Evolutionary conservation across 768 basidiomycete species (phyloP), one percentile per base, ranked within the genome.

Genomic region (Hirschioporus abietinus): DNA sequence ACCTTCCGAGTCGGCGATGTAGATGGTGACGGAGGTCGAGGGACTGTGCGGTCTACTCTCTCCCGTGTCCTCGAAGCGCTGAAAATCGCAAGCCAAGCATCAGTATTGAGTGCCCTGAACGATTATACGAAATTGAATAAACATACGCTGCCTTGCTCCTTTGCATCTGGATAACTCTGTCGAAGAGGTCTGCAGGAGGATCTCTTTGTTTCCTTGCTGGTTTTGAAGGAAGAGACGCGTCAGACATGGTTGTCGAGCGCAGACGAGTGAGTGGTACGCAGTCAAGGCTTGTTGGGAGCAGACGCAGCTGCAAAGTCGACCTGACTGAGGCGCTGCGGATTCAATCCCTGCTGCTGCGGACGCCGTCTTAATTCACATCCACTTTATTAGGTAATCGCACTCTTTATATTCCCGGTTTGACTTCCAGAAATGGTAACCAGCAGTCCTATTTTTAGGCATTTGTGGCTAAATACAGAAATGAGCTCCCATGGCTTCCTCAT

Each of bases 61-160:
- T 52, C 42, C 42, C 42, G 42, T 15, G 42, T 52, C 20, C 42
- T 52, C 42, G 42, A 52, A 20, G 42, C 42, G 42, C 42, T 52
- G 42, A 52, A 52, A 52, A 1, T 3, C 42, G 20, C 20, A 52
- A 52, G 42, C 42, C n/a, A 52, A 52, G 42, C 42, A 52, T 52
- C 42, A 52, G 42, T 52, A 52, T 52, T 20, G 15, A 52, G 42
- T 52, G 42, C 20, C 42, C 20, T 30, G 30, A 8, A 30, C 30
- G 17, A 61, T 61, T 9, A 25, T 5, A 61, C 20, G 20, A 23
- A 26, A 4, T 24, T 15, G 23, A 24, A 61, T 18, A 61, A 12
- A 61, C 60, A 15, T 15, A 61, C 60, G 60, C 60, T 34, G 60
- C 60, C 30, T 61, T 25, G 24, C 60, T 25, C 30, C 60, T 61